Conservation (phyloP, 352 stramenopile genomes). For the Pseudoperonospora humuli region DNA sequence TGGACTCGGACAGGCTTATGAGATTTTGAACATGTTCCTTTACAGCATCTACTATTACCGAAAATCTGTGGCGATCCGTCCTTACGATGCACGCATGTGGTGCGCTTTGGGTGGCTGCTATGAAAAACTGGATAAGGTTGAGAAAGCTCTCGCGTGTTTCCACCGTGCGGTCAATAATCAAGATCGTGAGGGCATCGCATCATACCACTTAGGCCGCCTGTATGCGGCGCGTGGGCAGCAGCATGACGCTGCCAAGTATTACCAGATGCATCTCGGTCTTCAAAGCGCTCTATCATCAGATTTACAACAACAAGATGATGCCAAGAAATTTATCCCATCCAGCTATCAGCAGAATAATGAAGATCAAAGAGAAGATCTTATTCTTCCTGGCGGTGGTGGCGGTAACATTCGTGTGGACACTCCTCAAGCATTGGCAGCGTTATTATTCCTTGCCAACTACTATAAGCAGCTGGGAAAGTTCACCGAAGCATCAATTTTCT, state of each 20-base stretch:
- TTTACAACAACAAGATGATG: conserved; percentile 14
- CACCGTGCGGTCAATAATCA: conserved; percentile 66
- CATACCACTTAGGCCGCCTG: conserved; percentile 58
- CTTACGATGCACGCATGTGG: conserved; percentile 98
- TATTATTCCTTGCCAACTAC: conserved; percentile 77
- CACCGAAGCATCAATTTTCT: conserved; percentile 51
- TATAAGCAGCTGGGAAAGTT: conserved; percentile 67
- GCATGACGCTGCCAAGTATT: conserved; percentile 67
- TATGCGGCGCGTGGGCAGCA: conserved; percentile 37
- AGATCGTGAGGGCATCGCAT: conserved; percentile 68
- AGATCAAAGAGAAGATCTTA: conserved; percentile 16
- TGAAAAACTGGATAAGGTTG: conserved; percentile 61
- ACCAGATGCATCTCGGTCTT: conserved; percentile 55
- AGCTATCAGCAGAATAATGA: conserved; percentile 3
- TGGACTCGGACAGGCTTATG: conserved; percentile 96
- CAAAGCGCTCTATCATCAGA: conserved; percentile 19
- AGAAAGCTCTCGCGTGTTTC: conserved; percentile 73
- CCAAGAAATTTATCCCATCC: conserved; percentile 1
- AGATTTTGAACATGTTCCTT: conserved; percentile 97
- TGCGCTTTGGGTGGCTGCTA: conserved; percentile 88
- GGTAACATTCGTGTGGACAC: conserved; percentile 54
- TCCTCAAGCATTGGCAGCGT: conserved; percentile 46
- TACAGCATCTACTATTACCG: conserved; percentile 99
- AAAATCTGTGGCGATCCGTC: conserved; percentile 91
- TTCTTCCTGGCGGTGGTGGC: conserved; percentile 20